phyloP scores from a whole-genome alignment of 2,329 filamentous ascomycete genomes.

The Calonectria honghensis region DNA sequence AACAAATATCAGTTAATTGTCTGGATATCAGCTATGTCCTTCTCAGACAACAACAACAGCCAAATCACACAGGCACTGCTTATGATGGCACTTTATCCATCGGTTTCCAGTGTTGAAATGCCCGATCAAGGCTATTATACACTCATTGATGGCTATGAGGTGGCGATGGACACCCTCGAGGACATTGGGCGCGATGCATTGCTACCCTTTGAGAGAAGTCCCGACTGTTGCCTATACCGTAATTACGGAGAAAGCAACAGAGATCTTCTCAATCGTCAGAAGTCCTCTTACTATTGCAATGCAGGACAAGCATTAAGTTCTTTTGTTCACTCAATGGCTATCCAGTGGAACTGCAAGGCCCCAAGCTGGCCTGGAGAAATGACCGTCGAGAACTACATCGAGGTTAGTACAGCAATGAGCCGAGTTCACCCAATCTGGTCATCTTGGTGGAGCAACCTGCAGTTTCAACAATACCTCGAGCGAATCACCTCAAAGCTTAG shows the following conservation, averaged over 20 bases:
- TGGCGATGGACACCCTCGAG: not conserved
- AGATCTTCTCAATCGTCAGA: not conserved
- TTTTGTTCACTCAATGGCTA: conserved; percentile 7
- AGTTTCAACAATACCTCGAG: conserved; percentile 38
- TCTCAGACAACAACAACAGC: conserved; percentile 31
- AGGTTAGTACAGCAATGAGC: conserved; percentile 24
- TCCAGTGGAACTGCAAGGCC: conserved; percentile 34
- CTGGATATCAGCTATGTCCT: conserved; percentile 47
- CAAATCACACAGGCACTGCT: conserved; percentile 44
- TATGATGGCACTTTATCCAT: conserved; percentile 25
- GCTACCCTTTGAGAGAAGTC: not conserved
- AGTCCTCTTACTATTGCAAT: not conserved
- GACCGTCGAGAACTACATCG: conserved; percentile 29
- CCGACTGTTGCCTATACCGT: not conserved
- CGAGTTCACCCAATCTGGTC: conserved; percentile 10
- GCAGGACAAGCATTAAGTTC: not conserved
- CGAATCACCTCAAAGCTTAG: not conserved
- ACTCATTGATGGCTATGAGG: conserved; percentile 20
- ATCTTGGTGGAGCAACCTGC: conserved; percentile 42
- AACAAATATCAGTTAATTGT: conserved; percentile 44
- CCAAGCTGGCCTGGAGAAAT: not conserved
- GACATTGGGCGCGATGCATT: not conserved
- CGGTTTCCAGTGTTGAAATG: not conserved
- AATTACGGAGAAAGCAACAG: not conserved
- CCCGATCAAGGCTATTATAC: conserved; percentile 16